phyloP scores from a whole-genome alignment of 768 basidiomycete species.

The Amanita inopinata region DNA sequence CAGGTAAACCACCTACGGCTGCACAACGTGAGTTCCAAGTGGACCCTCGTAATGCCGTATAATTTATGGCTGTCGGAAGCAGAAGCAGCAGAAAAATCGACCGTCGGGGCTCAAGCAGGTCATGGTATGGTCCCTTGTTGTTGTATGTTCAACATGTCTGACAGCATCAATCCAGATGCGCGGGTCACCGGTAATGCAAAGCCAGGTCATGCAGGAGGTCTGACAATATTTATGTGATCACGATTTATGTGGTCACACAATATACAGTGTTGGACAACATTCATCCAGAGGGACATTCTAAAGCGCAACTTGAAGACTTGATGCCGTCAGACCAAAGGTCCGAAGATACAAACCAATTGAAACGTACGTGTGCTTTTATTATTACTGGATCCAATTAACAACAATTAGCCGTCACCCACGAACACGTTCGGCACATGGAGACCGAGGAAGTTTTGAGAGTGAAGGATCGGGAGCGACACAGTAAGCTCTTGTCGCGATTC shows the following conservation, averaged over 20 bases:
- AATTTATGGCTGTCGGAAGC: background rate
- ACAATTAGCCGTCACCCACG: slow-evolving; percentile 19
- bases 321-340: slow-evolving; percentile 13
- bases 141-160: too few relatives aligned
- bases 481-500: slow-evolving; percentile 18
- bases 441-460: slow-evolving; percentile 22
- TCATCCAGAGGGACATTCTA: slow-evolving; percentile 11
- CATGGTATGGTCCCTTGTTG: too few relatives aligned
- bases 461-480: slow-evolving; percentile 25
- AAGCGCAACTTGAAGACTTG: slow-evolving; percentile 8
- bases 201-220: too few relatives aligned
- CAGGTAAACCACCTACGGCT: slow-evolving; percentile 10
- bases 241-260: background rate
- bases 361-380: slow-evolving; percentile 11
- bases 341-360: slow-evolving; percentile 17
- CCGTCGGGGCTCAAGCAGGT: too few relatives aligned
- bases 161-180: too few relatives aligned
- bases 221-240: too few relatives aligned
- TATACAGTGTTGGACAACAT: background rate
- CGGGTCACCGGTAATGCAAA: too few relatives aligned
- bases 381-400: background rate
- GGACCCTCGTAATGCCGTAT: background rate
- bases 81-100: background rate
- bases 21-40: slow-evolving; percentile 9
- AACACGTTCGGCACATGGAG: slow-evolving; percentile 20